Evolutionary conservation across 2,329 filamentous ascomycete genomes (phyloP).

Genomic region (Sclerotinia trifoliorum): DNA sequence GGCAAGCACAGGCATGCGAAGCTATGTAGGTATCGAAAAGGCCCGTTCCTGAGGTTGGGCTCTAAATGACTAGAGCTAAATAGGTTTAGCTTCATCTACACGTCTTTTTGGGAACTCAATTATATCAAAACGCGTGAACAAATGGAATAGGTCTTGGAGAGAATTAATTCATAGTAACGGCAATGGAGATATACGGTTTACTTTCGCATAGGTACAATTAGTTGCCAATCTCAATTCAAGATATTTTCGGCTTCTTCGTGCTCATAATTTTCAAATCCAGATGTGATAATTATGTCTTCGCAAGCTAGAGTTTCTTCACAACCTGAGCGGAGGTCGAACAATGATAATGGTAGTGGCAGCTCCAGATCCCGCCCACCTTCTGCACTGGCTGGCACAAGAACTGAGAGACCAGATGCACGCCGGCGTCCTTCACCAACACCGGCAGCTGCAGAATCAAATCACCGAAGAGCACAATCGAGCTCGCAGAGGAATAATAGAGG

Average conservation of each 20-base stretch:
- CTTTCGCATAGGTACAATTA: conserved; percentile 14
- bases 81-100: conserved; percentile 15
- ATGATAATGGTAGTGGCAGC: conserved; percentile 36
- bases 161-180: conserved; percentile 12
- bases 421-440: conserved; percentile 35
- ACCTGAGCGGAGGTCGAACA: conserved; percentile 36
- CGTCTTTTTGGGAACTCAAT: conserved; percentile 15
- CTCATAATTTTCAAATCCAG: conserved; percentile 24
- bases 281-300: conserved; percentile 40
- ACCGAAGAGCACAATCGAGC: conserved; percentile 59
- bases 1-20: conserved; percentile 26
- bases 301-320: conserved; percentile 38
- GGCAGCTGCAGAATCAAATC: conserved; percentile 40
- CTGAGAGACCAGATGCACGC: conserved; percentile 32
- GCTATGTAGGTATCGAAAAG: conserved; percentile 1
- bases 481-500: conserved; percentile 51
- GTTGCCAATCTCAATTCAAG: conserved; percentile 6
- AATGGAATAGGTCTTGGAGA: neutral
- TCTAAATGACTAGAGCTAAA: neutral
- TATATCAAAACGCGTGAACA: conserved; percentile 22
- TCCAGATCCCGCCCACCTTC: conserved; percentile 37
- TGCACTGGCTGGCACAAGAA: conserved; percentile 30
- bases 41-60: conserved; percentile 19
- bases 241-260: conserved; percentile 4
- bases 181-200: conserved; percentile 19